phyloP scores from a whole-genome alignment of 2,329 filamentous ascomycete genomes.

The Thelonectria rubi region DNA sequence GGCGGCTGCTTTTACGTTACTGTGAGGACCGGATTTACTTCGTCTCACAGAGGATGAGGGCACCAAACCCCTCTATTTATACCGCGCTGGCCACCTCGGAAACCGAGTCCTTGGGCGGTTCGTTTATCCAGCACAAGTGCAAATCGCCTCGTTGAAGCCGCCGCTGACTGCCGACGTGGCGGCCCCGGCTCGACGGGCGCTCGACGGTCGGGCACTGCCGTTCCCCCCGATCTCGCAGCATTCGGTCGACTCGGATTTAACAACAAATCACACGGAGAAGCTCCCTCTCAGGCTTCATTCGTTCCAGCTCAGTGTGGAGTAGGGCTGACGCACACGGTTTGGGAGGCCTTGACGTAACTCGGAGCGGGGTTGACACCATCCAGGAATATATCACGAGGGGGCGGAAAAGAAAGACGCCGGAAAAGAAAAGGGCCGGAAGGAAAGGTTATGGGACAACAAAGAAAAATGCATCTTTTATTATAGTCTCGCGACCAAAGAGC shows the following conservation, averaged over 20 bases:
- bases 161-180: no score
- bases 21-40: background rate
- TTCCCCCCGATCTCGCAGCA: background rate
- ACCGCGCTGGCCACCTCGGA: slow-evolving; percentile 22
- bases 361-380: slow-evolving; percentile 25
- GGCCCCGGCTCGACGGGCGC: no score
- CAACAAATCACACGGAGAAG: background rate
- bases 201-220: no score
- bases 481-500: background rate
- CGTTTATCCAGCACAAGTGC: no score
- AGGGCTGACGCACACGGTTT: background rate
- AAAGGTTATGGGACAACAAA: background rate
- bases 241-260: slow-evolving; percentile 21
- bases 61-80: background rate
- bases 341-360: slow-evolving; percentile 21
- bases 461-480: background rate
- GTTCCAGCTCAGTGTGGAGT: slow-evolving; percentile 1
- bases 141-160: no score
- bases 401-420: background rate
- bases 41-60: background rate
- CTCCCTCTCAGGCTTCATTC: background rate
- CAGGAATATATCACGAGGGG: background rate
- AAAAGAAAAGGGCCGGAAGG: background rate
- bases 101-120: slow-evolving; percentile 18
- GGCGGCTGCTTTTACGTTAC: background rate